Conservation (phyloP, 768 basidiomycete genomes). For the Boletus subparvulus region DNA sequence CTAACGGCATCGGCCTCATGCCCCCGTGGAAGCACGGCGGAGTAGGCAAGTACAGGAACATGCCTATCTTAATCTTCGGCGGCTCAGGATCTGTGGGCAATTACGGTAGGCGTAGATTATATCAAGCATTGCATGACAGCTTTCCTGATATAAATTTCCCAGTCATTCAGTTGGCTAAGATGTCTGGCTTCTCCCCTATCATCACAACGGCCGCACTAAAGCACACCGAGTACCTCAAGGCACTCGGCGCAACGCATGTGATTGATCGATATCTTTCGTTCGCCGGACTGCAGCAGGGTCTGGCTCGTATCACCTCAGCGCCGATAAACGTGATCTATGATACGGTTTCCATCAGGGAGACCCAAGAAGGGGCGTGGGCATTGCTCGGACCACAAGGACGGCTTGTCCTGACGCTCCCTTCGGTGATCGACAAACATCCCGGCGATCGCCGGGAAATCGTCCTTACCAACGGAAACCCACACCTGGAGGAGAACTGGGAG, state of each 20-base stretch:
- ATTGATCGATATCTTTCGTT: conserved; percentile 33
- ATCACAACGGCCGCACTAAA: conserved; percentile 37
- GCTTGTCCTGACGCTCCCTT: conserved; percentile 35
- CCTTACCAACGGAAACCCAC: conserved; percentile 34
- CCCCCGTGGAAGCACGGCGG: conserved; percentile 39
- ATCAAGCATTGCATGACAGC: conserved; percentile 4
- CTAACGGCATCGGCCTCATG: conserved; percentile 43
- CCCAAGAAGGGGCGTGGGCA: conserved; percentile 38
- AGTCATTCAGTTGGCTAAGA: conserved; percentile 42
- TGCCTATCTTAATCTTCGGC: conserved; percentile 48
- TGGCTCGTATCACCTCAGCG: conserved; percentile 37
- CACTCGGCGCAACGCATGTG: conserved; percentile 35
- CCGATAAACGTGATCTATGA: conserved; percentile 40
- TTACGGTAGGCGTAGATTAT: conserved; percentile 37
- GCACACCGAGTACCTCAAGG: conserved; percentile 35
- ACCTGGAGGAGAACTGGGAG: conserved; percentile 34
- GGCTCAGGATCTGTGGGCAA: conserved; percentile 52
- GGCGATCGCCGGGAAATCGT: conserved; percentile 31
- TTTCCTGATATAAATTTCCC: conserved; percentile 16
- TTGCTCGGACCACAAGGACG: conserved; percentile 39
- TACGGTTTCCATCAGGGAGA: conserved; percentile 38
- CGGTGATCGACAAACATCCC: conserved; percentile 29
- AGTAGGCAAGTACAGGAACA: conserved; percentile 41
- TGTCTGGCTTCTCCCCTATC: conserved; percentile 41
- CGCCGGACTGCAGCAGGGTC: conserved; percentile 32